Evolutionary conservation across 1,139 yeast species (phyloP).

Genomic region (Geotrichum bryndzae): DNA sequence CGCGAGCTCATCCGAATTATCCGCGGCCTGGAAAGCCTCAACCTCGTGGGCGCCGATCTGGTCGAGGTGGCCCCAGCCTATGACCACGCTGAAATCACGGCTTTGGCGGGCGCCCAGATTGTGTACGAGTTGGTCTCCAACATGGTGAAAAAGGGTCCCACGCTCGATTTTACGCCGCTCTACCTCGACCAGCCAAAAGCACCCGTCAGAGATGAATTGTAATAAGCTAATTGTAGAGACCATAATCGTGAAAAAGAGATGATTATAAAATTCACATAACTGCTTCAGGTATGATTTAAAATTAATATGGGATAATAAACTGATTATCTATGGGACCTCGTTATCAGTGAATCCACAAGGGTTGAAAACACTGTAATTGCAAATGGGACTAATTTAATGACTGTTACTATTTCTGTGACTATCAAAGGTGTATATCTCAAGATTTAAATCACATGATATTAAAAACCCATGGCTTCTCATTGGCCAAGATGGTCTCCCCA

Average conservation of each 20-base stretch:
- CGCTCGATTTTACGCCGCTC: constrained; percentile 5
- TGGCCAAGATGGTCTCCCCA: not conserved
- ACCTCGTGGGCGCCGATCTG: constrained; percentile 69
- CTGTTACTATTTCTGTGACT: not conserved
- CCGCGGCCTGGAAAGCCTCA: constrained; percentile 51
- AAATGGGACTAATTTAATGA: too few relatives aligned
- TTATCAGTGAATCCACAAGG: too few relatives aligned
- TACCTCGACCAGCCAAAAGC: not conserved
- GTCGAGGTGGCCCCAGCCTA: constrained; percentile 74
- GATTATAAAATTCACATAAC: not conserved
- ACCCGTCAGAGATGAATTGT: constrained; percentile 8
- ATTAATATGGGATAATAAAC: too few relatives aligned
- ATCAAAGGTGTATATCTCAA: not conserved
- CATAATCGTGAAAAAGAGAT: too few relatives aligned
- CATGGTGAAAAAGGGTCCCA: constrained; percentile 59
- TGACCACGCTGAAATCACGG: constrained; percentile 65
- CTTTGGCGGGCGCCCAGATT: constrained; percentile 72
- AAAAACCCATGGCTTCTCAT: not conserved
- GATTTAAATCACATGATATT: not conserved
- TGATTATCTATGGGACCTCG: too few relatives aligned
- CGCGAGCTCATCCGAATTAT: constrained; percentile 62
- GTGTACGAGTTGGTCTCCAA: constrained; percentile 63
- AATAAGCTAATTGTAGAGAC: not conserved
- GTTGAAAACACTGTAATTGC: too few relatives aligned
- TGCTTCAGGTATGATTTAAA: too few relatives aligned